phyloP scores from a whole-genome alignment of 116 monocot genomes.

The Papilionanthe hybrid region DNA sequence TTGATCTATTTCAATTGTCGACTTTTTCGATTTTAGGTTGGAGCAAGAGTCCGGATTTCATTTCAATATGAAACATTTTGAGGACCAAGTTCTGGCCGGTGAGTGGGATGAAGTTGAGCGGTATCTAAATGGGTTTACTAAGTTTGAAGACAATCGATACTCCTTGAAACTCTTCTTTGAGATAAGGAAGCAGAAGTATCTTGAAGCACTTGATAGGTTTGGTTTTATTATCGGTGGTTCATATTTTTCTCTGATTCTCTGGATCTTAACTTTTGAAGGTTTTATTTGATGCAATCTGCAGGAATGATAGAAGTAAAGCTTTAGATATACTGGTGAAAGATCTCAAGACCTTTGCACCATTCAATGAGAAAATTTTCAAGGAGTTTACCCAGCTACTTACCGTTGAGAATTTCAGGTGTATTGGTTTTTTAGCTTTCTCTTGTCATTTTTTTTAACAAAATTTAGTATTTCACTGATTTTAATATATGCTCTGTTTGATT shows the following conservation, averaged over 20 bases:
- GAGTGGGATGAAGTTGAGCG: slow-evolving; percentile 96
- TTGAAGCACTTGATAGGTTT: slow-evolving; percentile 93
- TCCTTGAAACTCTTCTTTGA: slow-evolving; percentile 99
- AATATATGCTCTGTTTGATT: background rate
- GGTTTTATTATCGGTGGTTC: background rate
- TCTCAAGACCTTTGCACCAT: slow-evolving; percentile 88
- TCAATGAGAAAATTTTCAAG: slow-evolving; percentile 98
- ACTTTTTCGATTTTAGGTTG: slow-evolving; percentile 38
- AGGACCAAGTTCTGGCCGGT: slow-evolving; percentile 86
- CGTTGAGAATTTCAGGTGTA: slow-evolving; percentile 91
- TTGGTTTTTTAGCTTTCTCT: background rate
- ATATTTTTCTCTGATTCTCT: background rate
- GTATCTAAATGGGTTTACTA: slow-evolving; percentile 87
- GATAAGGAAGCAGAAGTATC: slow-evolving; percentile 98
- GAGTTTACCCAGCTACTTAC: slow-evolving; percentile 94
- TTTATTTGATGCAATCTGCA: slow-evolving; percentile 8
- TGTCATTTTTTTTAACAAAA: background rate
- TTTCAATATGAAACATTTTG: slow-evolving; percentile 98
- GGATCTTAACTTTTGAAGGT: background rate
- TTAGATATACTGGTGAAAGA: slow-evolving; percentile 97
- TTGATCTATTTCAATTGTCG: slow-evolving; percentile 1
- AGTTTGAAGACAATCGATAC: slow-evolving; percentile 94
- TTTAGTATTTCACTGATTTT: background rate
- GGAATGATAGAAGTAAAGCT: slow-evolving; percentile 88
- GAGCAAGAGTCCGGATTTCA: slow-evolving; percentile 95